Percentiles rank a stretch among this genome's conserved stretches.
Evolutionary conservation across 2,329 filamentous ascomycete genomes (phyloP).

Genomic region (Bimuria novae-zelandiae): DNA sequence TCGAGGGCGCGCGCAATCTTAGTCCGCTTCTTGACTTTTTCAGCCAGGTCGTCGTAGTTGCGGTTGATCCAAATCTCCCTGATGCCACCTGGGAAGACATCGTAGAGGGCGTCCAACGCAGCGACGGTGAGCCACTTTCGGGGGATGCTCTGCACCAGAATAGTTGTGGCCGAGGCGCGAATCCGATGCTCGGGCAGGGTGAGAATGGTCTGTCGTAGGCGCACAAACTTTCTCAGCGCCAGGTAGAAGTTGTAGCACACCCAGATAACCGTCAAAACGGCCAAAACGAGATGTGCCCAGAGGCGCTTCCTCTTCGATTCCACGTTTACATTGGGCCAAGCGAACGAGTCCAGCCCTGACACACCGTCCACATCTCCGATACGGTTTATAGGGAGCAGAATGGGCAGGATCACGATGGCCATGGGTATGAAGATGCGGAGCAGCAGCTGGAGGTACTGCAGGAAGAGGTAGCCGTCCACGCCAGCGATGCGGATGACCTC

Average conservation of each 20-base stretch:
- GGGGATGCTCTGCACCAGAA: conserved; percentile 89
- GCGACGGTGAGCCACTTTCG: conserved; percentile 86
- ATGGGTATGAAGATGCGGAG: conserved; percentile 92
- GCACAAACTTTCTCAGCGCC: conserved; percentile 85
- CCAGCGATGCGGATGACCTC: conserved; percentile 95
- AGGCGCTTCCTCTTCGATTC: conserved; percentile 69
- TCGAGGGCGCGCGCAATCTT: conserved; percentile 75
- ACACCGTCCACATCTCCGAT: conserved; percentile 65
- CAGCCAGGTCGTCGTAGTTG: conserved; percentile 79
- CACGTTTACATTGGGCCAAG: conserved; percentile 80
- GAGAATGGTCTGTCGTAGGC: conserved; percentile 90
- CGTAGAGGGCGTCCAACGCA: conserved; percentile 81
- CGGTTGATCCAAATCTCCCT: conserved; percentile 96
- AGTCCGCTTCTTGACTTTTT: conserved; percentile 80
- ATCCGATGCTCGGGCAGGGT: conserved; percentile 94
- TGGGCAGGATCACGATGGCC: conserved; percentile 75
- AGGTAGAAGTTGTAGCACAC: conserved; percentile 86
- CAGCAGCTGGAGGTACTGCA: conserved; percentile 84
- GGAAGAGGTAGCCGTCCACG: conserved; percentile 95
- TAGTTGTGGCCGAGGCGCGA: conserved; percentile 90
- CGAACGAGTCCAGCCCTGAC: conserved; percentile 70
- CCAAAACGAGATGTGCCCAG: conserved; percentile 83
- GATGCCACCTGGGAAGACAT: conserved; percentile 94
- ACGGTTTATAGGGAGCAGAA: conserved; percentile 84
- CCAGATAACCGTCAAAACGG: conserved; percentile 77